Conservation (phyloP, 768 basidiomycete species). For the Galerina marginata region DNA sequence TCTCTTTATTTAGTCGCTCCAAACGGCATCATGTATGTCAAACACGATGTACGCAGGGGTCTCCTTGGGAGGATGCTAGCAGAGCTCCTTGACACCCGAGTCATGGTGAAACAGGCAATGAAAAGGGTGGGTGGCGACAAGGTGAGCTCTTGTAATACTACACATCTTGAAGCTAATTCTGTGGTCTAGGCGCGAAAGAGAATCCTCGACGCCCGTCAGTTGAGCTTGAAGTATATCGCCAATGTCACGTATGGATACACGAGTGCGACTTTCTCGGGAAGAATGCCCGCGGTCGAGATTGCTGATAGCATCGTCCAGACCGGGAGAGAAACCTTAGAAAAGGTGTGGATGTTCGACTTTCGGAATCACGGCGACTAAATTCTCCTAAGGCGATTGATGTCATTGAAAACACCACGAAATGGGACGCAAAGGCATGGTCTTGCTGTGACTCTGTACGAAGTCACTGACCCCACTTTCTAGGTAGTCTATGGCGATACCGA, state of each 20-base stretch:
- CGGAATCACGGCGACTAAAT: not conserved
- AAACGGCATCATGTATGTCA: constrained; percentile 95
- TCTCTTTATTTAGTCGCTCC: constrained; percentile 71
- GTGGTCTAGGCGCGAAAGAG: constrained; percentile 64
- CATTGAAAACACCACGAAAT: constrained; percentile 78
- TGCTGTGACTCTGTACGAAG: not conserved
- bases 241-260: constrained; percentile 98
- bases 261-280: constrained; percentile 89
- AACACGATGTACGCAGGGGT: constrained; percentile 81
- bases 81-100: constrained; percentile 91
- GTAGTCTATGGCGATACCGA: constrained; percentile 99
- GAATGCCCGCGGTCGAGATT: constrained; percentile 98
- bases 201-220: constrained; percentile 89
- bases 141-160: constrained; percentile 41
- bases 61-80: constrained; percentile 89
- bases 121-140: constrained; percentile 79
- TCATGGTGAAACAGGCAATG: constrained; percentile 99
- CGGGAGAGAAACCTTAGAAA: constrained; percentile 93
- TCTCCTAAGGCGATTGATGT: constrained; percentile 74
- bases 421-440: constrained; percentile 71
- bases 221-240: constrained; percentile 91
- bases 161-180: constrained; percentile 5
- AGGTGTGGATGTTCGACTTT: constrained; percentile 50
- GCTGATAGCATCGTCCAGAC: constrained; percentile 98
- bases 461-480: constrained; percentile 27